A percentile compares a stretch with the other conserved stretches of the same genome.
Evolutionary conservation across 352 stramenopile genomes (phyloP).

Genomic region (Halophytophthora polymorphica): DNA sequence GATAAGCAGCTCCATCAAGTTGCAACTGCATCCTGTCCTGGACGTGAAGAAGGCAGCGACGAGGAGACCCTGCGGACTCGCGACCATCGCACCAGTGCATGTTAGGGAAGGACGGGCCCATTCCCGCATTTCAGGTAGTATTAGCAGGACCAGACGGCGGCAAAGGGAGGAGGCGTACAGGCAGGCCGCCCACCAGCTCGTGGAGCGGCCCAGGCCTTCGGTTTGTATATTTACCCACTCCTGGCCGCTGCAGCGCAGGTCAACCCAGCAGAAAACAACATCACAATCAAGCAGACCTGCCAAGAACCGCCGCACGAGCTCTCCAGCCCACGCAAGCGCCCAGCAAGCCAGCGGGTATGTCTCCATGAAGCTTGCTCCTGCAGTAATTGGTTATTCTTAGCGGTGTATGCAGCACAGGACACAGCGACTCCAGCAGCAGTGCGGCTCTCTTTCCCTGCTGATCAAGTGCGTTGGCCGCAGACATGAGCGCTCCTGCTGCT

Average conservation of each 20-base stretch:
- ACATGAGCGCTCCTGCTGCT: neutral
- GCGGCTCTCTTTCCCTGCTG: no score
- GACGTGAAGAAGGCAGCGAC: no score
- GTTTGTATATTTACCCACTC: conserved; percentile 22
- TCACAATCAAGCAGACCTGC: conserved; percentile 9
- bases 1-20: no score
- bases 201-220: conserved; percentile 11
- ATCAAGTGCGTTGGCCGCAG: no score
- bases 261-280: neutral
- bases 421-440: no score
- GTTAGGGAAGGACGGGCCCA: no score
- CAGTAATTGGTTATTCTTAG: conserved; percentile 19
- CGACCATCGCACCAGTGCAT: no score
- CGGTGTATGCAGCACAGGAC: neutral
- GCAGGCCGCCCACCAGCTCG: no score
- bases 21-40: no score
- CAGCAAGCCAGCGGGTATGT: neutral
- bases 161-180: conserved; percentile 9
- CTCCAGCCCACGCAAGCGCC: conserved; percentile 5
- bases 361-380: neutral
- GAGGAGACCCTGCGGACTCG: no score
- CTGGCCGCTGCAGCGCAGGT: no score
- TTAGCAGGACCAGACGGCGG: conserved; percentile 21
- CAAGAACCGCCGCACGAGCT: neutral
- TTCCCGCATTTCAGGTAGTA: no score